Base-by-base conservation (phyloP, 2,329 filamentous ascomycete species). In the Chrysosporium queenslandicum region DNA sequence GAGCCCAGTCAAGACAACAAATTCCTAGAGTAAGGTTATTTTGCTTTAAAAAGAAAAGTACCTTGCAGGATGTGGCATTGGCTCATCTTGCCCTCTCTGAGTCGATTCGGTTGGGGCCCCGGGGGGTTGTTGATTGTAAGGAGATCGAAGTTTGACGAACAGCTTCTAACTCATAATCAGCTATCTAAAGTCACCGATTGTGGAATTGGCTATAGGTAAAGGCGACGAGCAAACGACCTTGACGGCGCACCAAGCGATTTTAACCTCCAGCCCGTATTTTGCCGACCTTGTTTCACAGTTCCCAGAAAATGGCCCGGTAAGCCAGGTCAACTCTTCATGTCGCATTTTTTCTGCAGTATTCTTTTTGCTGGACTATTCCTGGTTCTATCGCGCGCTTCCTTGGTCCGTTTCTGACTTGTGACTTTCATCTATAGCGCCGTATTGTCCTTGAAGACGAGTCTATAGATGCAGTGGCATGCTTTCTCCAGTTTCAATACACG, bases 401-500 rank as follows among this genome's bases (percentile, higher is more conserved):
- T n/a, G n/a, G n/a, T n/a, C n/a, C n/a, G n/a, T n/a, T n/a, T n/a
- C n/a, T n/a, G n/a, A n/a, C n/a, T n/a, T n/a, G n/a, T n/a, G n/a
- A n/a, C n/a, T n/a, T 40, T 14, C 16, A 4, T n/a, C 1, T 20
- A 11, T 77, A 78, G 58, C 84, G 83, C 52, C 77, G 80, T 54
- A 82, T 95, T 55, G 72, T 83, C 54, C 82, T 94, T 21, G 64
- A 75, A 1, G 71, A 77, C 58, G 84, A 87, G 60, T 78, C 87
- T 60, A 68, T 86, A 42, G 83, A 87, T 58, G 83, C 86, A 20
- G 82, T 87, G 52, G 83, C 85, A 55, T 87, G 82, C 66, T 87
- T 90, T 60, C 78, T 92, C 60, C 85, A 92, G 67, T 94, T 81
- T 66, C 80, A 91, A 49, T 94, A 94, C 71, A 90, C 86, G 1